A percentile compares a stretch with the other conserved stretches of the same genome.
These are phyloP conservation scores for Podosphaera xanthii DNA, from an alignment of 2,329 filamentous ascomycete species.

Conservation along the genomic window DNA sequence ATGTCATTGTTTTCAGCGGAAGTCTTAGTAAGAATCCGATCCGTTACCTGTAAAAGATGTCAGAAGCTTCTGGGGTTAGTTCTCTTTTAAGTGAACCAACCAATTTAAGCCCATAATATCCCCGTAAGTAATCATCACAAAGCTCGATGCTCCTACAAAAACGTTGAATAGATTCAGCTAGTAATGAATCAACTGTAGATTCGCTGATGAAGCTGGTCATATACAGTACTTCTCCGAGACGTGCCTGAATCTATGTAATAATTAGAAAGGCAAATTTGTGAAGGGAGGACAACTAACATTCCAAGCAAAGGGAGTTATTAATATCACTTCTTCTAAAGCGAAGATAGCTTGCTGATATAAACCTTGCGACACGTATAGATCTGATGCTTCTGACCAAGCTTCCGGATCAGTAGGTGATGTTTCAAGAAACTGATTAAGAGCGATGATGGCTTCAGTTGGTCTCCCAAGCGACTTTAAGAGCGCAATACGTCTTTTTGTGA, in stretches of 20 bases:
- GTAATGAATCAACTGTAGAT: slow-evolving; percentile 23
- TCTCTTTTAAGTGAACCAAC: slow-evolving; percentile 20
- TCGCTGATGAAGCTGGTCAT: slow-evolving; percentile 33
- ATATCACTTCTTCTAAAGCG: slow-evolving; percentile 70
- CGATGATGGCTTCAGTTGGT: slow-evolving; percentile 47
- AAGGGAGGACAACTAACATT: slow-evolving; percentile 37
- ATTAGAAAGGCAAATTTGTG: background rate
- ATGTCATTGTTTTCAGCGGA: slow-evolving; percentile 22
- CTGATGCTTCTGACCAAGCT: slow-evolving; percentile 76
- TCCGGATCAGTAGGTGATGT: slow-evolving; percentile 77
- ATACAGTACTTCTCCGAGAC: slow-evolving; percentile 62
- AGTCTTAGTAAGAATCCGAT: background rate
- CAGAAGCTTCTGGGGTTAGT: background rate
- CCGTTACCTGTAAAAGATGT: background rate
- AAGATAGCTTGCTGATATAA: slow-evolving; percentile 67
- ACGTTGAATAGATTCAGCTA: slow-evolving; percentile 55
- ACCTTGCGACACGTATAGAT: slow-evolving; percentile 63
- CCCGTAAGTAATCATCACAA: slow-evolving; percentile 77
- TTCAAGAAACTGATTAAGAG: slow-evolving; percentile 54
- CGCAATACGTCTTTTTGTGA: slow-evolving; percentile 66
- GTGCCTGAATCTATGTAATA: slow-evolving; percentile 51
- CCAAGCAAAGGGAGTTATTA: slow-evolving; percentile 81
- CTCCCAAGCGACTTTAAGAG: slow-evolving; percentile 54
- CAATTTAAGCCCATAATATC: slow-evolving; percentile 76
- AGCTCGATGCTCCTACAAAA: slow-evolving; percentile 84